These are phyloP conservation scores for Diplodia corticola DNA, from an alignment of 2,329 filamentous ascomycete species.

Conservation along the genomic window DNA sequence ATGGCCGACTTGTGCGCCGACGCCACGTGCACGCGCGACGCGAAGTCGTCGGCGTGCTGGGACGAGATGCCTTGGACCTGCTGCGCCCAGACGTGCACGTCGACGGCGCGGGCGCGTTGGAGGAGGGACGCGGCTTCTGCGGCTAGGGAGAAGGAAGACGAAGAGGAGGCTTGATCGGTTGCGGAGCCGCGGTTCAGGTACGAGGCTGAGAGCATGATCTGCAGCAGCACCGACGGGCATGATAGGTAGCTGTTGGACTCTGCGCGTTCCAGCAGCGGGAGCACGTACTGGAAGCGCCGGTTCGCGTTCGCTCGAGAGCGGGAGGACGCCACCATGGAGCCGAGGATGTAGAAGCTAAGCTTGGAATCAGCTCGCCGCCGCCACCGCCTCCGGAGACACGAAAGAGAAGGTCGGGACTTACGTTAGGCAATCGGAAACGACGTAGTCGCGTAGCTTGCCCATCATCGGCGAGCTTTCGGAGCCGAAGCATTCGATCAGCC, in stretches of 20 bases:
- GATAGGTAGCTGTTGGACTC: constrained; percentile 45
- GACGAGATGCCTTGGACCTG: constrained; percentile 37
- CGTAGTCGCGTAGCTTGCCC: constrained; percentile 5
- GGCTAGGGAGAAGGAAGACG: constrained; percentile 19
- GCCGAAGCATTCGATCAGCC: constrained; percentile 45
- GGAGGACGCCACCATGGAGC: neutral
- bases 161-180: neutral
- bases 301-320: constrained; percentile 28
- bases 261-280: constrained; percentile 38
- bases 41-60: constrained; percentile 31
- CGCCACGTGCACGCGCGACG: constrained; percentile 39
- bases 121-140: constrained; percentile 32
- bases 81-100: constrained; percentile 36
- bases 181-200: constrained; percentile 30
- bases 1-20: constrained; percentile 43
- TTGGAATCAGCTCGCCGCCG: neutral
- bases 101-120: constrained; percentile 33
- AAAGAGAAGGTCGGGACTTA: neutral
- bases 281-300: constrained; percentile 3
- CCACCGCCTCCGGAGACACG: neutral
- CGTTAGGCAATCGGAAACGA: constrained; percentile 4
- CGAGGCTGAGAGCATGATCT: constrained; percentile 40
- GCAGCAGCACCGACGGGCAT: constrained; percentile 37
- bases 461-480: constrained; percentile 16
- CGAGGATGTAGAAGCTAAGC: constrained; percentile 10